These are phyloP conservation scores for Stylosanthes scabra DNA, from an alignment of 331 rosid species.

Conservation along the genomic window DNA sequence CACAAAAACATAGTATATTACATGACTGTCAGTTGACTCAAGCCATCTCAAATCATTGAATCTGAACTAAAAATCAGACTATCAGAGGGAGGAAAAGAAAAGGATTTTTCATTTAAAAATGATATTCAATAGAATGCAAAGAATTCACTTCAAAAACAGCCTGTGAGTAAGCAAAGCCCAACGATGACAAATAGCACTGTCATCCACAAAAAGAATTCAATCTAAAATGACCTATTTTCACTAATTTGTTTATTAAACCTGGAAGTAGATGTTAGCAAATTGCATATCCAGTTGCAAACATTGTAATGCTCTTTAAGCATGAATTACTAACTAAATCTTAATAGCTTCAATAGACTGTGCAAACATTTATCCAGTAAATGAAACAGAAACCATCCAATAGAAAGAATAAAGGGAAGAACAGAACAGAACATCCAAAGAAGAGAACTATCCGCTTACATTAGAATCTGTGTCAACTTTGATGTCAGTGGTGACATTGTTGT, in stretches of 20 bases:
- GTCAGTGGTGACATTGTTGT: conserved; percentile 78
- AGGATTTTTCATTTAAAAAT: no score
- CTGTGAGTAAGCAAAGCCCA: neutral
- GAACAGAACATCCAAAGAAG: neutral
- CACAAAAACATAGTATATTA: neutral
- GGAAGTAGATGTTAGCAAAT: neutral
- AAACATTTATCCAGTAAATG: neutral
- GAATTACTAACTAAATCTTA: conserved; percentile 9
- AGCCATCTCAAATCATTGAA: neutral
- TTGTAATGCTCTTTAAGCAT: neutral
- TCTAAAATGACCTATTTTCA: neutral
- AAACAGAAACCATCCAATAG: neutral
- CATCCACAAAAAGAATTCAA: neutral
- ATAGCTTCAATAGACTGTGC: neutral
- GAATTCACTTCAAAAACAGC: neutral
- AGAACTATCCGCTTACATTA: conserved; percentile 54
- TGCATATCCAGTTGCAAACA: neutral
- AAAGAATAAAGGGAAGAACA: neutral
- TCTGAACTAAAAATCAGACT: neutral
- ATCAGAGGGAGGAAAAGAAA: no score
- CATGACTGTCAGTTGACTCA: neutral
- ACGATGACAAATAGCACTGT: neutral
- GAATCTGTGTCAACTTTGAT: conserved; percentile 84
- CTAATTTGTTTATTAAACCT: neutral
- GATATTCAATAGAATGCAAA: neutral